These are phyloP conservation scores for Geotrichum aggregatum DNA, from an alignment of 1,139 yeast genomes.

Conservation along the genomic window DNA sequence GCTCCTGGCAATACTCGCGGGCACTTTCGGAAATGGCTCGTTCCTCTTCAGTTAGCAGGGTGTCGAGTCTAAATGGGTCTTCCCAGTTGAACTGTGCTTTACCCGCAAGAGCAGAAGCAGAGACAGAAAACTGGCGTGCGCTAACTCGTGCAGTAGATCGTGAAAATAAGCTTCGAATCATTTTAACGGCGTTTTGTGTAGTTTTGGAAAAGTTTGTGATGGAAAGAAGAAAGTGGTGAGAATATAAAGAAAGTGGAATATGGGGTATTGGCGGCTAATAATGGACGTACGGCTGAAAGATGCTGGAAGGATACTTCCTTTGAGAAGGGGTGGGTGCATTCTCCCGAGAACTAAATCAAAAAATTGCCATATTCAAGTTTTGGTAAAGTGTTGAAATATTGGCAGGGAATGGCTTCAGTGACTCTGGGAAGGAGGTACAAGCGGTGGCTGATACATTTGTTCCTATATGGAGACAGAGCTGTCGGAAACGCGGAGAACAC, in stretches of 20 bases:
- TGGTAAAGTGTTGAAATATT: too few species aligned
- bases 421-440: too few species aligned
- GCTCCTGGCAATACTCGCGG: slow-evolving; percentile 41
- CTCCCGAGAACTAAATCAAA: too few species aligned
- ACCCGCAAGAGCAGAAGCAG: slow-evolving; percentile 16
- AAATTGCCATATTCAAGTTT: too few species aligned
- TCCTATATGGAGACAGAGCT: too few species aligned
- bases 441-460: too few species aligned
- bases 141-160: background rate
- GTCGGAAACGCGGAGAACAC: too few species aligned
- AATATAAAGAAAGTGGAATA: background rate
- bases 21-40: slow-evolving; percentile 42
- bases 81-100: slow-evolving; percentile 38
- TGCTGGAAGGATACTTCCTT: background rate
- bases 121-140: slow-evolving; percentile 16
- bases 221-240: background rate
- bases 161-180: slow-evolving; percentile 9
- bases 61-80: slow-evolving; percentile 40
- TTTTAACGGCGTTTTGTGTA: background rate
- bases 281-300: background rate
- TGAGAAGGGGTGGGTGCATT: background rate
- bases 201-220: background rate
- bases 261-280: slow-evolving; percentile 2
- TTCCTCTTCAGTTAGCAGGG: slow-evolving; percentile 43
- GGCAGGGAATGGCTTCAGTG: too few species aligned